phyloP scores from a whole-genome alignment of 23 red algal genomes.

The Gracilariopsis chorda region DNA sequence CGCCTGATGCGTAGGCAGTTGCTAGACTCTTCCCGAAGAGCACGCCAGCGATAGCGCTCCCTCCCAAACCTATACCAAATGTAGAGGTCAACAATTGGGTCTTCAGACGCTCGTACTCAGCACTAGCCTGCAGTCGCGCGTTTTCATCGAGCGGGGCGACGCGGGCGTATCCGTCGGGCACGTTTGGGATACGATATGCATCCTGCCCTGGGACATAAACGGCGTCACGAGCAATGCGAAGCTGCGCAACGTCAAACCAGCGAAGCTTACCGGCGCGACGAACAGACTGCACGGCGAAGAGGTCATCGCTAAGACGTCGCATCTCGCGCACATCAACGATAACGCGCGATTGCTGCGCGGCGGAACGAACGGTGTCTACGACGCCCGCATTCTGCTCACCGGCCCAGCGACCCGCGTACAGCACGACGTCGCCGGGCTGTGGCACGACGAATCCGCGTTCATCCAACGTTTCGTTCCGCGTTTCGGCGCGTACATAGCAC shows the following conservation, averaged over 20 bases:
- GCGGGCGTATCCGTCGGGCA: conserved; percentile 15
- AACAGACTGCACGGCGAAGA: conserved; percentile 31
- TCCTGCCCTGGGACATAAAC: conserved; percentile 31
- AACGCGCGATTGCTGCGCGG: not conserved
- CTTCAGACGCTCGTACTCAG: conserved; percentile 56
- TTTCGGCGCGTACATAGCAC: not conserved
- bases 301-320: not conserved
- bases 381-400: conserved; percentile 53
- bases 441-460: conserved; percentile 59
- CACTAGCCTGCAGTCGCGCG: not conserved
- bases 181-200: conserved; percentile 37
- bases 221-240: conserved; percentile 24
- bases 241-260: conserved; percentile 57
- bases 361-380: conserved; percentile 49
- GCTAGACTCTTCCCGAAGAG: conserved; percentile 22
- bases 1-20: conserved; percentile 48
- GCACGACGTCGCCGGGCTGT: conserved; percentile 62
- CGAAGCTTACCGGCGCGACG: not conserved
- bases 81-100: conserved; percentile 30
- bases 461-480: not conserved
- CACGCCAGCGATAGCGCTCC: not conserved
- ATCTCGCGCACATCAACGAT: conserved; percentile 62
- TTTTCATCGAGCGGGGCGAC: not conserved
- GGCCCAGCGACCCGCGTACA: conserved; percentile 71
- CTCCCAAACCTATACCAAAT: conserved; percentile 17